phyloP scores from a whole-genome alignment of 2,329 filamentous ascomycete genomes.

The Dactylellina sp. region DNA sequence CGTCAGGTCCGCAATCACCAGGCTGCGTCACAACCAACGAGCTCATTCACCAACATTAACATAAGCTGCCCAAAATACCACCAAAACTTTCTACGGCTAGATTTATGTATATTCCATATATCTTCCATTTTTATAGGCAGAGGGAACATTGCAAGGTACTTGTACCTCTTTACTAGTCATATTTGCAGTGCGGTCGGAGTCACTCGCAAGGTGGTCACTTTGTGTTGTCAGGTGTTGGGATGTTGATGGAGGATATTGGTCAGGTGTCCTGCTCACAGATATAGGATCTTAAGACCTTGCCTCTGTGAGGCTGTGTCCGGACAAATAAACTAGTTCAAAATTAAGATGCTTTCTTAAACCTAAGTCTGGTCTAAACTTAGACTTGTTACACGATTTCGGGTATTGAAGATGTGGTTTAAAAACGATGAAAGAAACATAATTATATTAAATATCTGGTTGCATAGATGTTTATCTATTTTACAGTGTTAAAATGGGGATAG shows the following conservation, averaged over 20 bases:
- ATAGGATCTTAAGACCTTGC: background rate
- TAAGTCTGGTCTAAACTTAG: too few species aligned
- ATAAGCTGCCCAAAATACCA: constrained; percentile 17
- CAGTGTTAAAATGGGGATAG: too few species aligned
- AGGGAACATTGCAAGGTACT: background rate
- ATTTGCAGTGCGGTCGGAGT: constrained; percentile 9
- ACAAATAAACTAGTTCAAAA: background rate
- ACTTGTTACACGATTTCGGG: too few species aligned
- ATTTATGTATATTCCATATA: background rate
- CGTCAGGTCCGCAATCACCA: constrained; percentile 23
- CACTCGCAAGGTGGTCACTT: constrained; percentile 37
- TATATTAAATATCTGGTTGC: too few species aligned
- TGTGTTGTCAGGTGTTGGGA: constrained; percentile 53
- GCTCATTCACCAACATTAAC: constrained; percentile 13
- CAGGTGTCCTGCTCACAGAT: constrained; percentile 14
- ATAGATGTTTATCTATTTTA: too few species aligned
- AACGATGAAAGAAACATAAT: background rate
- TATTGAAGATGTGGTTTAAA: background rate
- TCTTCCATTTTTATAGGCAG: background rate
- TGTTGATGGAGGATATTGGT: constrained; percentile 17
- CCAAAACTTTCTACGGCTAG: background rate
- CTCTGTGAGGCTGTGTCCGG: background rate
- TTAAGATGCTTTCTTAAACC: background rate
- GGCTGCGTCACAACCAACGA: constrained; percentile 30
- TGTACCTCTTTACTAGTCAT: constrained; percentile 4